Evolutionary conservation across 2,329 filamentous ascomycete genomes (phyloP).

Genomic region (Colletotrichum sojae): DNA sequence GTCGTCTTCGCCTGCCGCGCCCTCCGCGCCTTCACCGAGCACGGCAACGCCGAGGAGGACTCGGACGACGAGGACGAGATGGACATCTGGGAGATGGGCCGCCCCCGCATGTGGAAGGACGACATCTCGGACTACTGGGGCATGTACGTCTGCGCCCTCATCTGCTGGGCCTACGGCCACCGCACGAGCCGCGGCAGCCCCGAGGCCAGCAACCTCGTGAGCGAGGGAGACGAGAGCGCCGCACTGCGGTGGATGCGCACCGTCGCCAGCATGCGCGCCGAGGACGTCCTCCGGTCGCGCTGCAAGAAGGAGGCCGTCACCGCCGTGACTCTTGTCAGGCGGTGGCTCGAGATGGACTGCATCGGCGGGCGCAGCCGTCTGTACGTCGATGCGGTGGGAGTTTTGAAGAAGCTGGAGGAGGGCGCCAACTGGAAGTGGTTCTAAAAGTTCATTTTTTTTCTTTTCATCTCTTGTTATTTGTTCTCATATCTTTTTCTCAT

Average conservation of each 20-base stretch:
- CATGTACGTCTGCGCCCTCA: slow-evolving; percentile 69
- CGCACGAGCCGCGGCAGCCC: slow-evolving; percentile 41
- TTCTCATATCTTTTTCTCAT: neutral
- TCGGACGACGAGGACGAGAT: slow-evolving; percentile 22
- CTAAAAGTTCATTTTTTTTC: slow-evolving; percentile 3
- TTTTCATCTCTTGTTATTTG: neutral
- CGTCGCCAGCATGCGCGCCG: slow-evolving; percentile 57
- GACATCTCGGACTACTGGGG: slow-evolving; percentile 68
- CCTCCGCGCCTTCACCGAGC: slow-evolving; percentile 57
- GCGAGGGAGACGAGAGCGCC: slow-evolving; percentile 41
- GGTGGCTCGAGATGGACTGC: slow-evolving; percentile 64
- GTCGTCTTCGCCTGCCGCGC: slow-evolving; percentile 66
- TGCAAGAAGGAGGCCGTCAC: slow-evolving; percentile 59
- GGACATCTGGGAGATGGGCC: slow-evolving; percentile 27
- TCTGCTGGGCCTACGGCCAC: slow-evolving; percentile 71
- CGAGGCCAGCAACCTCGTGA: slow-evolving; percentile 41
- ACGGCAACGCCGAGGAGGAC: slow-evolving; percentile 39
- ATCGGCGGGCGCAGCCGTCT: slow-evolving; percentile 63
- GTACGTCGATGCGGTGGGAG: slow-evolving; percentile 67
- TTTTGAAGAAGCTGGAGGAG: slow-evolving; percentile 66
- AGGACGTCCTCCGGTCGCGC: slow-evolving; percentile 55
- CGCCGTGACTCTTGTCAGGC: slow-evolving; percentile 64
- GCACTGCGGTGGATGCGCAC: slow-evolving; percentile 55
- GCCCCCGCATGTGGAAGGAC: slow-evolving; percentile 44
- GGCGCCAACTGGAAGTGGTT: slow-evolving; percentile 44